Evolutionary conservation across 345 rosid species (phyloP).

Genomic region (Trapa bicornis): DNA sequence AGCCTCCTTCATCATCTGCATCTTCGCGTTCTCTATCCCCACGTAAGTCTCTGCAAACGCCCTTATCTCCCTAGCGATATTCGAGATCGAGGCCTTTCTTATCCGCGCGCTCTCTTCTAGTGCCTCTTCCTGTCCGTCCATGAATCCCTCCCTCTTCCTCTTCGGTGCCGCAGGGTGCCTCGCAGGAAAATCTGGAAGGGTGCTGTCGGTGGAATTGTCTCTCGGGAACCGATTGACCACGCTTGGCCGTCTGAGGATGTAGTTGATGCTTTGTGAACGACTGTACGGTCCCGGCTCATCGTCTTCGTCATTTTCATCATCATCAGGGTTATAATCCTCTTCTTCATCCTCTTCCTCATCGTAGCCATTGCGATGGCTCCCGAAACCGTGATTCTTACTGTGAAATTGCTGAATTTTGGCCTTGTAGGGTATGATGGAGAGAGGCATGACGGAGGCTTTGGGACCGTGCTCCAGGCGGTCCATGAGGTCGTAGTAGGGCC

Average conservation of each 20-base stretch:
- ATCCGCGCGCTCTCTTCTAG: constrained; percentile 6
- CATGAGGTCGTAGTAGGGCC: constrained; percentile 60
- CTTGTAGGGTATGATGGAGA: constrained; percentile 20
- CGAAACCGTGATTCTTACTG: neutral
- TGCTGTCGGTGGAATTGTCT: constrained; percentile 4
- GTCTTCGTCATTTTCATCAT: constrained; percentile 14
- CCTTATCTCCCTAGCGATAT: constrained; percentile 45
- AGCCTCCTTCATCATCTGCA: constrained; percentile 51
- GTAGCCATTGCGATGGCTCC: neutral
- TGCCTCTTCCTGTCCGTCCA: neutral
- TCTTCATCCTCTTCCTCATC: constrained; percentile 15
- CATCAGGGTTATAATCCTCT: constrained; percentile 12
- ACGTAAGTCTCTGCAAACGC: constrained; percentile 44
- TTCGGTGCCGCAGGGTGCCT: constrained; percentile 14
- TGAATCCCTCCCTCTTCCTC: constrained; percentile 14
- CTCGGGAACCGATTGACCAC: constrained; percentile 40
- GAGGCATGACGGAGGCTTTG: constrained; percentile 39
- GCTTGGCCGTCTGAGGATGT: constrained; percentile 42
- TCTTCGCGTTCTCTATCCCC: constrained; percentile 55
- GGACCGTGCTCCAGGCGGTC: constrained; percentile 61
- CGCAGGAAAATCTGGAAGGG: constrained; percentile 15
- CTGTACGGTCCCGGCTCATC: constrained; percentile 23
- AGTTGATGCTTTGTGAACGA: constrained; percentile 50
- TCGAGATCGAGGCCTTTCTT: constrained; percentile 19
- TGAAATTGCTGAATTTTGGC: constrained; percentile 6